Evolutionary conservation across 129 eudicot species (phyloP), one percentile per base, ranked within the genome.

Genomic region (Dittrichia graveolens): DNA sequence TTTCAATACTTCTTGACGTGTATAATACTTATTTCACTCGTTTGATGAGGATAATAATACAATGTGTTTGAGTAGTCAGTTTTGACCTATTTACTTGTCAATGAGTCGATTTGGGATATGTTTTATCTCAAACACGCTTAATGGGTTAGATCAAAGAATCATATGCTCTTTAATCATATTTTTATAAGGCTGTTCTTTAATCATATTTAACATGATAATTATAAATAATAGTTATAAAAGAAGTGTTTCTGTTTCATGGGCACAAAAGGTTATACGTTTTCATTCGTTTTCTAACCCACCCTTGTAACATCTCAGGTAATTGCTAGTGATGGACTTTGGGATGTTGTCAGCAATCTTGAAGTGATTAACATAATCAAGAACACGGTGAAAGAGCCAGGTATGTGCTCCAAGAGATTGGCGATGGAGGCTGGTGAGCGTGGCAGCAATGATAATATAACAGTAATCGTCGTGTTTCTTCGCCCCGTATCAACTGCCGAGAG

Each of bases 321-420:
- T 91, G 99, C 87, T 41, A 95, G 97, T 41, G 99, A 95, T 67
- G 97, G 99, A 13, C 82, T 95, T 1, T 95, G 99, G 99, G 97
- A 95, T 65, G 97, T 86, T 53, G 64, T 95, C 67, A 81, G 89
- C 78, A 76, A 84, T 40, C 61, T 16, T 54, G 94, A 90, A 46
- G 96, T 88, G 4, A 80, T 90, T 41, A 79, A 78, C 61, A 84
- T 91, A 71, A 88, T 95, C 34, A 90, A 78, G 64, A 87, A 95
- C 77, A 95, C 99, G 0, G 99, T 95, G 18, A 95, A 95, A 83
- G 99, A 95, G 65, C 65, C 91, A 8, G 87, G 91, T 45, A 95
- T 95, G 99, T 95, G 99, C 78, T 84, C 99, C n/a, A 91, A 95
- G 83, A 84, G 99, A 79, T 83, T 95, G 81, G 97, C 92, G 8